These are phyloP conservation scores for Eurotiales sp. DNA, from an alignment of 2,329 filamentous ascomycete genomes.

Conservation along the genomic window DNA sequence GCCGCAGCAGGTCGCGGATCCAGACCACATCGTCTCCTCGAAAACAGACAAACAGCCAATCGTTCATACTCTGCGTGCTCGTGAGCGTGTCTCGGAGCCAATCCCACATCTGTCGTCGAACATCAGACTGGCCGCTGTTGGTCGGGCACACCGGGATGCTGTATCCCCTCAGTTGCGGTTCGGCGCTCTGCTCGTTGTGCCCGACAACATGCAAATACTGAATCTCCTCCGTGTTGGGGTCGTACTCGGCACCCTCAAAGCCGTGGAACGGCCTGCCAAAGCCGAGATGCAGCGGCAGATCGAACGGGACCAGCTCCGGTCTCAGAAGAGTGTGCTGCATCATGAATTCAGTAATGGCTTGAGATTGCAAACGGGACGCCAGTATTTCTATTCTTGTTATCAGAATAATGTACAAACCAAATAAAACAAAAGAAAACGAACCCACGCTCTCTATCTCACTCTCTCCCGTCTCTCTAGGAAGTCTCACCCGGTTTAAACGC, in stretches of 20 bases:
- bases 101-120: background rate
- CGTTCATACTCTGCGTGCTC: background rate
- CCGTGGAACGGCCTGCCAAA: constrained; percentile 2
- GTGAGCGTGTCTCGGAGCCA: constrained; percentile 3
- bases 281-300: constrained; percentile 5
- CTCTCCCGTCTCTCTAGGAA: too few relatives aligned
- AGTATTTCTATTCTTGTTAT: constrained; percentile 3
- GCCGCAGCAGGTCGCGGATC: background rate
- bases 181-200: background rate
- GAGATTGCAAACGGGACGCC: background rate
- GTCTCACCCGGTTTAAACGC: constrained; percentile 10
- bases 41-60: constrained; percentile 3
- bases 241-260: constrained; percentile 1
- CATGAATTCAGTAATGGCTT: background rate
- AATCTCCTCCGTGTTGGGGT: background rate
- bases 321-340: background rate
- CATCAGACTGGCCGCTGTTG: background rate
- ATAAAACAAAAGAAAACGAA: background rate
- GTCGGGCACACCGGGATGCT: background rate
- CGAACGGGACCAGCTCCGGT: background rate
- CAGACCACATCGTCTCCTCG: background rate
- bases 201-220: background rate
- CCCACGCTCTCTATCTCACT: too few relatives aligned
- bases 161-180: background rate
- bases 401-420: background rate